Evolutionary conservation across 73 alveolate species (phyloP), one percentile per base, ranked within the genome.

Genomic region (Stentor roeselii): DNA sequence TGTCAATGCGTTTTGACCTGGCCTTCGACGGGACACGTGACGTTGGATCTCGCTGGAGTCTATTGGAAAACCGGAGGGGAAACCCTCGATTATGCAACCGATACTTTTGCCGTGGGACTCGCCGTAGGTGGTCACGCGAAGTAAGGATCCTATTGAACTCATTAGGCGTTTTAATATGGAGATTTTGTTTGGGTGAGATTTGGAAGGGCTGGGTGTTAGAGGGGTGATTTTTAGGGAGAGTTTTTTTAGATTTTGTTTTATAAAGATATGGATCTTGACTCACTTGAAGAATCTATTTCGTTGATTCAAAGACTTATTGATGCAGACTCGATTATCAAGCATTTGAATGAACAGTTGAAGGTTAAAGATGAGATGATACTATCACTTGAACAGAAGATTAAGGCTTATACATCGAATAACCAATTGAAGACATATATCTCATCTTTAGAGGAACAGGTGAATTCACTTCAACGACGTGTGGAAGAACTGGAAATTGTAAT

Each of bases 71-170:
- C 75, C 82, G 0, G 95, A 59, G 2, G 97, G 98, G 39, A 94
- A 83, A 77, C 98, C 98, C 39, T 94, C 98, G 41, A 94, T 88
- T 30, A 92, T 85, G 84, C 97, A 92, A 37, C 98, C 98, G 30
- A 94, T 95, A 3, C 92, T 94, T 41, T 60, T 83, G 2, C 95
- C 93, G 50, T 94, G 98, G 1, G 96, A 89, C 60, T 94, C 98
- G 2, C 98, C 98, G 60, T 92, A 94, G 41, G 98, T 94, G 4
- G 96, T 90, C 76, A 94, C 97, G 30, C 92, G 41, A 59, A 83
- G 88, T 34, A 42, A 36, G 40, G 84, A 30, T 15, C 95, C 95
- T 75, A 90, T 87, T 0, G 92, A 77, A 76, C 95, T 90, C 95
- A 90, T 90, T 60, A n/a, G n/a, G n/a, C n/a, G n/a, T n/a, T n/a